These are phyloP conservation scores for Cytospora mali DNA, from an alignment of 2,329 filamentous ascomycete genomes.

Conservation along the genomic window DNA sequence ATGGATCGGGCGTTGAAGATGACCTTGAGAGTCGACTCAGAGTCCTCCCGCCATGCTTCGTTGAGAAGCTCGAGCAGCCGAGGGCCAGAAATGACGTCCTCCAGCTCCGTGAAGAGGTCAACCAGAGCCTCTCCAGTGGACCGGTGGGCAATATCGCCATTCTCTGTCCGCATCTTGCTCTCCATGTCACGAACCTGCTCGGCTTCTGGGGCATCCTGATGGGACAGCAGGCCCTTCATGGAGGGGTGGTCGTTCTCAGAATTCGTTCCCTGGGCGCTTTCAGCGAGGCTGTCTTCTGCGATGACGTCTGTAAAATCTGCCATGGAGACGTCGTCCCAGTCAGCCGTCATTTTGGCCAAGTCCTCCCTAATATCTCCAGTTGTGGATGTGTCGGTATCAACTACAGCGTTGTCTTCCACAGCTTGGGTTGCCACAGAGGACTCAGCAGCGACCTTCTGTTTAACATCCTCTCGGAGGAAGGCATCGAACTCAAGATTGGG, in stretches of 20 bases:
- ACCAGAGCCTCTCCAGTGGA: slow-evolving; percentile 51
- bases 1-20: slow-evolving; percentile 65
- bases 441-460: background rate
- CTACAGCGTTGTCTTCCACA: background rate
- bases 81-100: slow-evolving; percentile 42
- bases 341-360: slow-evolving; percentile 16
- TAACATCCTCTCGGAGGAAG: slow-evolving; percentile 37
- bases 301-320: background rate
- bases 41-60: slow-evolving; percentile 52
- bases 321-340: background rate
- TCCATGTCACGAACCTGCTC: slow-evolving; percentile 31
- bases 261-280: background rate
- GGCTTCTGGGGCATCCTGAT: slow-evolving; percentile 20
- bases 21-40: slow-evolving; percentile 56
- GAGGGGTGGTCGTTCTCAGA: slow-evolving; percentile 35
- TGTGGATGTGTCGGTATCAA: slow-evolving; percentile 26
- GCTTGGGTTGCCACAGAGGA: slow-evolving; percentile 14
- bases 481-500: slow-evolving; percentile 39
- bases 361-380: slow-evolving; percentile 26
- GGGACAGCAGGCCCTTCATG: slow-evolving; percentile 39
- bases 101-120: slow-evolving; percentile 58
- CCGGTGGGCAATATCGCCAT: slow-evolving; percentile 50
- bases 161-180: slow-evolving; percentile 56
- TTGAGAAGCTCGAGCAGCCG: slow-evolving; percentile 47
- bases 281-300: background rate